phyloP scores from a whole-genome alignment of 768 basidiomycete species.

The Lentinula lateritia region DNA sequence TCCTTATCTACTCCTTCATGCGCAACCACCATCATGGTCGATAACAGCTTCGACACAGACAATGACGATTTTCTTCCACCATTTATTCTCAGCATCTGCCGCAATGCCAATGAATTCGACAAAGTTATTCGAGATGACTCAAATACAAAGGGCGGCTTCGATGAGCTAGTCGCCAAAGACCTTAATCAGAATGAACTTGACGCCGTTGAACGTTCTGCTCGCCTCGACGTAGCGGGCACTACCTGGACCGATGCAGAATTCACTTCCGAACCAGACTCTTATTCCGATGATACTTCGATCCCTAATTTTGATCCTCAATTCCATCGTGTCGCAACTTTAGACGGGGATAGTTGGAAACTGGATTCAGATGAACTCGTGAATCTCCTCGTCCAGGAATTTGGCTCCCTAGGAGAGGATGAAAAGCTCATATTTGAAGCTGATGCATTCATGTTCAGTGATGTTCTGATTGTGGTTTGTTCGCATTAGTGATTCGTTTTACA shows the following conservation, averaged over 20 bases:
- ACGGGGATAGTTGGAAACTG: constrained; percentile 26
- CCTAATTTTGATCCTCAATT: constrained; percentile 14
- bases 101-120: constrained; percentile 32
- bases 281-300: constrained; percentile 3
- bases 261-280: constrained; percentile 20
- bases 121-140: constrained; percentile 21
- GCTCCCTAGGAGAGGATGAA: constrained; percentile 36
- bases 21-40: neutral
- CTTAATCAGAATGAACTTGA: constrained; percentile 29
- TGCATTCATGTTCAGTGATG: constrained; percentile 43
- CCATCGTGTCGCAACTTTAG: constrained; percentile 18
- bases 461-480: constrained; percentile 38
- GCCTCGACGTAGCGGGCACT: constrained; percentile 28
- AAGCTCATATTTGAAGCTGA: constrained; percentile 50
- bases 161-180: constrained; percentile 36
- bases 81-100: constrained; percentile 27
- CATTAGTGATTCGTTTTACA: neutral
- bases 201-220: constrained; percentile 27
- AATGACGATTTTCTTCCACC: neutral
- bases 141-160: constrained; percentile 22
- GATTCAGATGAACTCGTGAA: constrained; percentile 41
- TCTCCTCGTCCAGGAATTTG: constrained; percentile 54
- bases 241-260: constrained; percentile 23
- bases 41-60: neutral
- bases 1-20: neutral